phyloP scores from a whole-genome alignment of 345 rosid genomes.

The Ceriops decandra region DNA sequence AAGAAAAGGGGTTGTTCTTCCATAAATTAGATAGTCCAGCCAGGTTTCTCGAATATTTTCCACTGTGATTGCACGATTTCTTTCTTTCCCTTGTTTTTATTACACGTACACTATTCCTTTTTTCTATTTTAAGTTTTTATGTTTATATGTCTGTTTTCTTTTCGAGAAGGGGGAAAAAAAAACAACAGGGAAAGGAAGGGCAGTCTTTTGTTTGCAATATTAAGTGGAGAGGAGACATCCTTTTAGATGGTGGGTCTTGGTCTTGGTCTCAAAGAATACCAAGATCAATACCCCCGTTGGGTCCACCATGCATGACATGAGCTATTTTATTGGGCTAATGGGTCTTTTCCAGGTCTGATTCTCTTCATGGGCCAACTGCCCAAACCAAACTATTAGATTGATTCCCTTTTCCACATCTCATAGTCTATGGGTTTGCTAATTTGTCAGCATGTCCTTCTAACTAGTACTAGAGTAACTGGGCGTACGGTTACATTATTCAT shows the following conservation, averaged over 20 bases:
- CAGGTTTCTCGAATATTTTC: no score
- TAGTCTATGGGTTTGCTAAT: not conserved
- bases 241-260: not conserved
- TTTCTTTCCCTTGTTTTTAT: no score
- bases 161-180: no score
- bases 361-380: conserved; percentile 30
- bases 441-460: conserved; percentile 10
- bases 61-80: no score
- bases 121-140: no score
- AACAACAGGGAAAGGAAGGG: no score
- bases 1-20: no score
- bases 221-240: no score
- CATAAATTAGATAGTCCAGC: no score
- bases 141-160: no score
- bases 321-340: conserved; percentile 14
- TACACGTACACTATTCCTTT: no score
- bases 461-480: not conserved
- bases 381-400: conserved; percentile 7
- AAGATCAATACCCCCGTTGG: conserved; percentile 21
- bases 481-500: not conserved
- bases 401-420: not conserved
- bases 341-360: conserved; percentile 17
- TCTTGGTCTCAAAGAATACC: not conserved
- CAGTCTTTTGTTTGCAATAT: no score
- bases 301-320: conserved; percentile 19